A percentile compares a stretch with the other conserved stretches of the same genome.
phyloP scores from a whole-genome alignment of 345 rosid genomes.

The Draba incana region DNA sequence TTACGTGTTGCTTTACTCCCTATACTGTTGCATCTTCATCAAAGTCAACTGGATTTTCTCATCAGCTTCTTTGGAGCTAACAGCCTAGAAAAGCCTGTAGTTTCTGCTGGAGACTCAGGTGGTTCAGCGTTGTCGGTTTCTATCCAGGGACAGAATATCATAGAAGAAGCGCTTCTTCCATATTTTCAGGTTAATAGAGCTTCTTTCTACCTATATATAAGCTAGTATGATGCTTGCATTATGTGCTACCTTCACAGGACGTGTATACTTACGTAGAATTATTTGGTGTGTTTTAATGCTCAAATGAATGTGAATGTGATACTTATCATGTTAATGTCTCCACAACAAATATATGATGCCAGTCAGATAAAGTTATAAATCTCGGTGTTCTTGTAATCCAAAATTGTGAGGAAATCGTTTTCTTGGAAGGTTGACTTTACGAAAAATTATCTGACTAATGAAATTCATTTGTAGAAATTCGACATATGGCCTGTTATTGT shows the following conservation, averaged over 20 bases:
- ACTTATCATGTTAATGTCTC: conserved; percentile 20
- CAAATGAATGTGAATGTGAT: conserved; percentile 21
- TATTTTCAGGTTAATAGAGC: conserved; percentile 80
- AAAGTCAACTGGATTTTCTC: conserved; percentile 91
- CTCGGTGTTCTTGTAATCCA: conserved; percentile 10
- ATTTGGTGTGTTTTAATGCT: conserved; percentile 15
- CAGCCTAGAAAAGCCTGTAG: conserved; percentile 52
- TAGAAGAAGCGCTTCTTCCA: conserved; percentile 91
- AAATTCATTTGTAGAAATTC: conserved; percentile 65
- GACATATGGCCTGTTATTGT: conserved; percentile 80
- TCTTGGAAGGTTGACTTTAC: conserved; percentile 12
- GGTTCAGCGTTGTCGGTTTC: conserved; percentile 42
- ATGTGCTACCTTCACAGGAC: conserved; percentile 20
- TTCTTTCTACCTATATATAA: conserved; percentile 12
- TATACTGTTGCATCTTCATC: conserved; percentile 86
- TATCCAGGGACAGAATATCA: conserved; percentile 50
- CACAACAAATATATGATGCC: conserved; percentile 8
- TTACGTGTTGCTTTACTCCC: conserved; percentile 79
- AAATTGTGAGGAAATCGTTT: conserved; percentile 10
- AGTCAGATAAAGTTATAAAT: conserved; percentile 14
- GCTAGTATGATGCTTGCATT: conserved; percentile 9
- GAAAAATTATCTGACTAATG: conserved; percentile 39
- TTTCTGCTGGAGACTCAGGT: conserved; percentile 46
- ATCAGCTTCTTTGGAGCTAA: conserved; percentile 72
- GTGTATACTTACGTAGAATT: conserved; percentile 2